Percentiles rank a stretch among this genome's conserved stretches.
These are phyloP conservation scores for Starmerella powellii DNA, from an alignment of 805 yeast species.

Conservation along the genomic window DNA sequence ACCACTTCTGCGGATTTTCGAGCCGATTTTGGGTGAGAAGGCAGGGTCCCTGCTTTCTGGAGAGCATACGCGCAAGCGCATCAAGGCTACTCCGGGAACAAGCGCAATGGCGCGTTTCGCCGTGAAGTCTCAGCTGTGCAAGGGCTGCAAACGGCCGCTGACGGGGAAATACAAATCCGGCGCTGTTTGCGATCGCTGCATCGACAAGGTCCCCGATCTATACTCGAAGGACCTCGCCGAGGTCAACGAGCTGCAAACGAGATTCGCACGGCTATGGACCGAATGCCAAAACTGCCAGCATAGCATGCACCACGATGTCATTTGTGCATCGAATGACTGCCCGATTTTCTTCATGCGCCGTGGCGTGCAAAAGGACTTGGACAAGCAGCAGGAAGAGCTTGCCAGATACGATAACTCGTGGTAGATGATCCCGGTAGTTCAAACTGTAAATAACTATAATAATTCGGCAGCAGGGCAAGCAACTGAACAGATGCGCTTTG, in stretches of 20 bases:
- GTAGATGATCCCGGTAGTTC: conserved; percentile 2
- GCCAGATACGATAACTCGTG: conserved; percentile 47
- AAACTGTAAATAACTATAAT: background rate
- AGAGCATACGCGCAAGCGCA: conserved; percentile 67
- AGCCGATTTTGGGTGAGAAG: conserved; percentile 82
- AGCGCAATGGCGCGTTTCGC: conserved; percentile 91
- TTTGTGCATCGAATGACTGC: conserved; percentile 92
- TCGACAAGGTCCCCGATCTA: conserved; percentile 53
- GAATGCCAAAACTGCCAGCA: conserved; percentile 98
- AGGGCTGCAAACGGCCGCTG: conserved; percentile 76
- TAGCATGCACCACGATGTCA: conserved; percentile 84
- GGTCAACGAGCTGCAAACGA: conserved; percentile 67
- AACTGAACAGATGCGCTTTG: no score
- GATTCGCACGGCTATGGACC: conserved; percentile 87
- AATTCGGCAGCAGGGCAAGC: background rate
- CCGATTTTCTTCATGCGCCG: conserved; percentile 96
- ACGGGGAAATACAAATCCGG: conserved; percentile 43
- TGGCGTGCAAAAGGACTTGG: conserved; percentile 64
- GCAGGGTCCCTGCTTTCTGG: conserved; percentile 74
- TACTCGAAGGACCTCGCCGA: conserved; percentile 72
- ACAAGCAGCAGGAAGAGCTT: conserved; percentile 45
- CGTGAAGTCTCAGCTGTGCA: conserved; percentile 76
- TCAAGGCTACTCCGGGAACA: conserved; percentile 54
- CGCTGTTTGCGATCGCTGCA: conserved; percentile 71
- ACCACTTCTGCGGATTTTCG: conserved; percentile 85